Evolutionary conservation across 768 basidiomycete species (phyloP), one percentile per base, ranked within the genome.

Genomic region (Leccinum ochraceum): DNA sequence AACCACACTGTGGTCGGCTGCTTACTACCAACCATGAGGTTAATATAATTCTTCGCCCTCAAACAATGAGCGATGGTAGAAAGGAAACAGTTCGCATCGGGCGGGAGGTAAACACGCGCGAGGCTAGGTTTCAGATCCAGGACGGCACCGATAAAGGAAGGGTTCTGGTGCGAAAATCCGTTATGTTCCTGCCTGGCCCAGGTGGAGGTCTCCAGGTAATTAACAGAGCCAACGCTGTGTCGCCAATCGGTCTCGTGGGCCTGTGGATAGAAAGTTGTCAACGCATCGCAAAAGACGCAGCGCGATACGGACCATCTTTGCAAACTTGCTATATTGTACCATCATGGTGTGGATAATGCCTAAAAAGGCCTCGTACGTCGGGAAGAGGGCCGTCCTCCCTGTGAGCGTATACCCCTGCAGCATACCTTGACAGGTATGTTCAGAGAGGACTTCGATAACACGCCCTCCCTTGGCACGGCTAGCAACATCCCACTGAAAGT

Each of bases 361-460:
- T 49, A 95, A 78, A 83, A 96, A 97, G 0, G 92, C 89, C 71
- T 96, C 94, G 72, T 96, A 95, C 30, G 86, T 88, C 2, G 94
- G 93, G 83, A 96, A 93, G 36, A 95, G 78, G 13, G 85, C 93
- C 0, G 88, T 89, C 44, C 88, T 80, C 9, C 94, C 94, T 0
- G 94, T 95, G 51, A 97, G 83, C 6, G 92, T 94, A 74, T 95
- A 95, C 3, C 94, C 94, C 74, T 97, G 92, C 13, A 95, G 28
- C 88, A 94, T 94, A 24, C 89, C 92, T 70, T 94, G 90, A 65
- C 90, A 90, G 10, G 90, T 92, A 68, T 94, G 92, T 69, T 93
- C 92, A 7, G 89, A 92, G 17, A 95, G 84, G 58, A 95, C 94
- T 74, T 96, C 94, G 60, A 94, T 80, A 50, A 95, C 85, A 9